These are phyloP conservation scores for Perkinsus olseni DNA, from an alignment of 169 alveolate species.

Conservation along the genomic window DNA sequence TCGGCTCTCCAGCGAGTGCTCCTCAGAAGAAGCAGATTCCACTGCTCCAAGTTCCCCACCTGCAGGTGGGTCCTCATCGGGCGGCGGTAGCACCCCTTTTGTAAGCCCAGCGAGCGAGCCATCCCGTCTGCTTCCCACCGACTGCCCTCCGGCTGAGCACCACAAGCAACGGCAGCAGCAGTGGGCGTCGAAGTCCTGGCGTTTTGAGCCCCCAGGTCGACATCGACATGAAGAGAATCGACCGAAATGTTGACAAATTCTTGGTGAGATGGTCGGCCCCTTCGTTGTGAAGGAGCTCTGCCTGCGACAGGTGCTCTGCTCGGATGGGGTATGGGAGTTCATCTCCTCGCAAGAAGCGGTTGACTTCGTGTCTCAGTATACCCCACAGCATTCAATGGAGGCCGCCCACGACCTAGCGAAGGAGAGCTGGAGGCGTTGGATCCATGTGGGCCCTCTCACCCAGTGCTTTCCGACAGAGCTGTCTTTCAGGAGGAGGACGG, in stretches of 20 bases:
- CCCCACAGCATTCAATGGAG: constrained; percentile 4
- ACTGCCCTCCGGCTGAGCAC: neutral
- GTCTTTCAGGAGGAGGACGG: neutral
- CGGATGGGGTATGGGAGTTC: constrained; percentile 76
- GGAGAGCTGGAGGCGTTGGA: constrained; percentile 61
- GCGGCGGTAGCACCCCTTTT: neutral
- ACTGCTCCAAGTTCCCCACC: neutral
- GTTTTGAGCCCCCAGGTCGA: neutral
- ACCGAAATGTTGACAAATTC: constrained; percentile 15
- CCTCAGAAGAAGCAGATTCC: constrained; percentile 6
- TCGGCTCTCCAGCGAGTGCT: neutral
- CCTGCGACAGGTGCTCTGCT: constrained; percentile 52
- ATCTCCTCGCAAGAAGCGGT: constrained; percentile 65
- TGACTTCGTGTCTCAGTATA: constrained; percentile 32
- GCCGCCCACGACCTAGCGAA: constrained; percentile 62
- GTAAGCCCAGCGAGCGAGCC: neutral
- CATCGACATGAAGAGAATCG: neutral
- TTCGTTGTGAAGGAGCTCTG: constrained; percentile 22
- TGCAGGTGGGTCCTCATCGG: neutral
- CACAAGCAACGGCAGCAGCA: neutral
- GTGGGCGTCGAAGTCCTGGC: neutral
- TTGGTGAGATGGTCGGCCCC: constrained; percentile 29
- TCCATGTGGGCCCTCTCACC: constrained; percentile 17
- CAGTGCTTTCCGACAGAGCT: neutral
- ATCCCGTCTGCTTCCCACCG: constrained; percentile 3